Evolutionary conservation across 2,329 filamentous ascomycete genomes (phyloP).

Genomic region (Hansfordia pulvinata): DNA sequence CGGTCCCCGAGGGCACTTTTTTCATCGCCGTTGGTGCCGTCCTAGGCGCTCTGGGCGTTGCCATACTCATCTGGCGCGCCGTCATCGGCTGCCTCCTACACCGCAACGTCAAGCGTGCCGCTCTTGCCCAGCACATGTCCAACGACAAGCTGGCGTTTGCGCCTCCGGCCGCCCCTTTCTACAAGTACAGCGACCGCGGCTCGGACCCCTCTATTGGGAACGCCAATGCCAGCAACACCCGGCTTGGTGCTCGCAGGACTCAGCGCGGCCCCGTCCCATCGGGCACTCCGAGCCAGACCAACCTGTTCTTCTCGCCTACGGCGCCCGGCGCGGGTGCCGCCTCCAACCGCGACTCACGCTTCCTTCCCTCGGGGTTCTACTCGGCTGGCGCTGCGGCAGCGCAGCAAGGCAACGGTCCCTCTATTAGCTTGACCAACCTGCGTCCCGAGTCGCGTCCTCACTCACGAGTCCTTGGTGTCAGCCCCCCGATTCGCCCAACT

Average conservation of each 20-base stretch:
- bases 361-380: conserved; percentile 86
- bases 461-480: conserved; percentile 31
- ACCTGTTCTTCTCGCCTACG: conserved; percentile 92
- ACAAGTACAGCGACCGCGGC: conserved; percentile 48
- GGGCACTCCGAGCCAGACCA: conserved; percentile 47
- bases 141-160: conserved; percentile 58
- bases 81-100: conserved; percentile 85
- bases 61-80: conserved; percentile 77
- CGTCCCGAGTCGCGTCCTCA: conserved; percentile 43
- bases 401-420: conserved; percentile 31
- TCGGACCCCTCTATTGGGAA: conserved; percentile 38
- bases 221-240: conserved; percentile 30
- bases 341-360: conserved; percentile 57
- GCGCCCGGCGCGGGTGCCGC: conserved; percentile 46
- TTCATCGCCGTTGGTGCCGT: conserved; percentile 91
- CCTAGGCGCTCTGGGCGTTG: conserved; percentile 67
- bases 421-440: conserved; percentile 48
- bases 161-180: conserved; percentile 42
- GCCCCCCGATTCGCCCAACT: conserved; percentile 50
- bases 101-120: conserved; percentile 76
- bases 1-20: conserved; percentile 78
- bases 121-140: conserved; percentile 56
- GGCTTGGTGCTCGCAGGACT: conserved; percentile 35
- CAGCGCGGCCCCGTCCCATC: conserved; percentile 38
- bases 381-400: conserved; percentile 48